Evolutionary conservation across 1,284 basidiomycete species (phyloP).

Genomic region (Tilletia setariae): DNA sequence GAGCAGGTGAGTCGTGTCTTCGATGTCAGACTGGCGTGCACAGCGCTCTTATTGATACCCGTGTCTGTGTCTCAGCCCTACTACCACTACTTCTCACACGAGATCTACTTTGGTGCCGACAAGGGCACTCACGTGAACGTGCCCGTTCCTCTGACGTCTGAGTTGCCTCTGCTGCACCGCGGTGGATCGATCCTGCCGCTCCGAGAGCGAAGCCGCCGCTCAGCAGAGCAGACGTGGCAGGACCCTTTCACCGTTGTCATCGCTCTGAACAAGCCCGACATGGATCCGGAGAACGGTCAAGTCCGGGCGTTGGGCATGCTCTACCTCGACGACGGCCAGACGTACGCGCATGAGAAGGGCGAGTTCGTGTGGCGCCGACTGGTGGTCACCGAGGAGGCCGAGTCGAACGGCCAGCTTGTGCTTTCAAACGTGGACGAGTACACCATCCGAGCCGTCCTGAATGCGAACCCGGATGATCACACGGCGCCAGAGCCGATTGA

Average conservation of each 20-base stretch:
- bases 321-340: conserved; percentile 92
- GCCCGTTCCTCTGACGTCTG: conserved; percentile 69
- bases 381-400: conserved; percentile 17
- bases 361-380: conserved; percentile 66
- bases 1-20: conserved; percentile 54
- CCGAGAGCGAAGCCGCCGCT: conserved; percentile 78
- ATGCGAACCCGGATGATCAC: conserved; percentile 20
- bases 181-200: conserved; percentile 88
- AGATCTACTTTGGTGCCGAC: conserved; percentile 64
- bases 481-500: background rate
- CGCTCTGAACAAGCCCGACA: conserved; percentile 64
- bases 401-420: background rate
- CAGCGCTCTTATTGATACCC: too few relatives aligned
- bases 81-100: conserved; percentile 78
- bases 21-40: background rate
- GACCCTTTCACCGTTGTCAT: conserved; percentile 92
- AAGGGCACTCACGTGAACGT: conserved; percentile 67
- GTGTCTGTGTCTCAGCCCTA: conserved; percentile 64
- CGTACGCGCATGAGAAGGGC: conserved; percentile 73
- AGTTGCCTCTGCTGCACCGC: conserved; percentile 77
- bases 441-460: conserved; percentile 28
- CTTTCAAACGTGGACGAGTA: conserved; percentile 21
- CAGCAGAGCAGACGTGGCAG: conserved; percentile 79
- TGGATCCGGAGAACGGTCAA: conserved; percentile 15
- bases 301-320: conserved; percentile 71